Conservation (phyloP, 2,329 filamentous ascomycete species). For the Atkinsonella hypoxylon region DNA sequence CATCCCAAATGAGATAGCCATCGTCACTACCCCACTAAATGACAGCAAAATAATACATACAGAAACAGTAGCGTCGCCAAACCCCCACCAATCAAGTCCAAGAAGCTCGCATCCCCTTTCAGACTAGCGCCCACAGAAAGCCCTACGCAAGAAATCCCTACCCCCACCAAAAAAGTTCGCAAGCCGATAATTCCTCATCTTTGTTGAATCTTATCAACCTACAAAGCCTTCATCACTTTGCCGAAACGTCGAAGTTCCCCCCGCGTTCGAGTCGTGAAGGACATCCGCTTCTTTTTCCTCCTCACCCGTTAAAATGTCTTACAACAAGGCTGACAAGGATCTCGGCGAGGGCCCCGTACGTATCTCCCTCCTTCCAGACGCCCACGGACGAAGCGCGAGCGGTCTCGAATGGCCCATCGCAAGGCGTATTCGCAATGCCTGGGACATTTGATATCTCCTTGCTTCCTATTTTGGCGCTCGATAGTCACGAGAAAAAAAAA, state of each 20-base stretch:
- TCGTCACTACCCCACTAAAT: background rate
- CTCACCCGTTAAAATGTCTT: conserved; percentile 59
- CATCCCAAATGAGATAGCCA: conserved; percentile 2
- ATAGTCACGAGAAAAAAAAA: background rate
- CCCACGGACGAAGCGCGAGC: background rate
- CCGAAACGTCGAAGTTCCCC: conserved; percentile 43
- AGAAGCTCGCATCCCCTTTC: background rate
- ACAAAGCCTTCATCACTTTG: conserved; percentile 61
- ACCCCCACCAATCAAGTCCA: conserved; percentile 7
- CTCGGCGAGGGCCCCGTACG: conserved; percentile 76
- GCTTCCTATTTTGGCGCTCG: no score
- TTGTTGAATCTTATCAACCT: background rate
- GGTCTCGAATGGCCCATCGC: no score
- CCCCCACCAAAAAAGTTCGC: conserved; percentile 9
- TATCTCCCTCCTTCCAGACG: conserved; percentile 14
- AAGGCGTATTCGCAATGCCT: no score
- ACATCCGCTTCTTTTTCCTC: conserved; percentile 2
- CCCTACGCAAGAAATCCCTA: conserved; percentile 5
- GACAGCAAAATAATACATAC: no score
- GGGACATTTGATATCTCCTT: background rate
- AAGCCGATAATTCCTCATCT: background rate
- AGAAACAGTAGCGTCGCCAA: background rate
- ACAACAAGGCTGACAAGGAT: conserved; percentile 91
- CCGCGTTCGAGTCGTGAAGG: conserved; percentile 74
- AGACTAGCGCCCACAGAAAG: conserved; percentile 13